Percentiles rank a stretch among this genome's conserved stretches.
These are phyloP conservation scores for Musa troglodytarum DNA, from an alignment of 176 grass and related monocot species.

Conservation along the genomic window DNA sequence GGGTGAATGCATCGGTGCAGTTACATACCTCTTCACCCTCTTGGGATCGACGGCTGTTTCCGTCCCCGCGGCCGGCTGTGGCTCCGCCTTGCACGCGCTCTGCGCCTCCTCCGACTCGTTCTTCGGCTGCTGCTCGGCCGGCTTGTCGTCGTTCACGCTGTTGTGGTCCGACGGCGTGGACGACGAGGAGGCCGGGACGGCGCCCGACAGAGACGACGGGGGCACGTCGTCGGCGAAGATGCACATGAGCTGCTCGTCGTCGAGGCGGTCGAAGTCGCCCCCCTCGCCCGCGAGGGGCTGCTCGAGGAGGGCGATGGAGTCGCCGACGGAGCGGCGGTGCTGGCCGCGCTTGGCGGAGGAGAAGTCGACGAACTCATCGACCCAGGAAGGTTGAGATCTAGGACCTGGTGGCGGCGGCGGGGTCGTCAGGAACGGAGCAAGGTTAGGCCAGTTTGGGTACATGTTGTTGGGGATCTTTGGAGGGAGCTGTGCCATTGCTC, in stretches of 20 bases:
- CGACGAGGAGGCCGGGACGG: neutral
- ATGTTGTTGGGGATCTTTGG: conserved; percentile 1
- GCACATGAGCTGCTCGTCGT: conserved; percentile 12
- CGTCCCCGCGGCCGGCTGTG: conserved; percentile 7
- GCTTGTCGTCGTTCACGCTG: conserved; percentile 46
- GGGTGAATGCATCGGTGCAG: neutral
- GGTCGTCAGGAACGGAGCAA: neutral
- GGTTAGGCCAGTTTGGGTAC: neutral
- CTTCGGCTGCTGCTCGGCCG: neutral
- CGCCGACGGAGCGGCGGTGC: conserved; percentile 16
- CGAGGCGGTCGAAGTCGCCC: conserved; percentile 6
- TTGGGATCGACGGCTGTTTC: conserved; percentile 41
- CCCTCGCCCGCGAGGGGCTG: neutral
- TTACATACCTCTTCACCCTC: conserved; percentile 68
- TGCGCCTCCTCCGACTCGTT: conserved; percentile 48
- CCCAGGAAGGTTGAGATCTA: conserved; percentile 2
- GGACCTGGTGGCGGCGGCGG: neutral
- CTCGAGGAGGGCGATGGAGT: conserved; percentile 19
- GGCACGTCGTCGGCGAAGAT: conserved; percentile 31
- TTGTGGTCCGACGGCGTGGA: conserved; percentile 55
- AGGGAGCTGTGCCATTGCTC: conserved; percentile 14
- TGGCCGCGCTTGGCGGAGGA: conserved; percentile 15
- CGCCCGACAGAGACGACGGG: neutral
- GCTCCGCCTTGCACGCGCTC: conserved; percentile 32
- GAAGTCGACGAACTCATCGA: conserved; percentile 26